A percentile compares a stretch with the other conserved stretches of the same genome.
phyloP scores from a whole-genome alignment of 1,284 basidiomycete species.

The Cerioporus squamosus region DNA sequence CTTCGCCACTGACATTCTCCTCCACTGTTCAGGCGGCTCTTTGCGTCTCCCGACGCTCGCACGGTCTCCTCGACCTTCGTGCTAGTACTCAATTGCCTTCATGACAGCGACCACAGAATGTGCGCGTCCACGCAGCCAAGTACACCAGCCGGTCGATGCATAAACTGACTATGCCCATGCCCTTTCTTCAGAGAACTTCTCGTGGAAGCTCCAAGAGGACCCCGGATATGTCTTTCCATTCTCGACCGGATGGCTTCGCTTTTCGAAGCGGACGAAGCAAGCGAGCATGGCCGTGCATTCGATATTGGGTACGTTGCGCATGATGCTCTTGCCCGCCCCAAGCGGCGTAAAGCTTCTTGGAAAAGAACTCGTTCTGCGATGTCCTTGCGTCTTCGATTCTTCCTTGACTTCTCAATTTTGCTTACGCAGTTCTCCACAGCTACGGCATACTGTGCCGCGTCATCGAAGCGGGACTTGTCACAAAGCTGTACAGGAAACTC shows the following conservation, averaged over 20 bases:
- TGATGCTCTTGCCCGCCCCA: neutral
- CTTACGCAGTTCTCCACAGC: slow-evolving; percentile 27
- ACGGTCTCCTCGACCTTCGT: slow-evolving; percentile 69
- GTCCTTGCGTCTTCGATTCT: no score
- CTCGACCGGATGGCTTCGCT: slow-evolving; percentile 70
- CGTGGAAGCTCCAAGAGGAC: slow-evolving; percentile 54
- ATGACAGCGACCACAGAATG: slow-evolving; percentile 58
- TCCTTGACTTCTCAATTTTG: neutral
- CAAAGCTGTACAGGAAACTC: slow-evolving; percentile 39
- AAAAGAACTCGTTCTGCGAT: neutral
- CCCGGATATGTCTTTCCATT: slow-evolving; percentile 62
- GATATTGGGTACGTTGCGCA: slow-evolving; percentile 63
- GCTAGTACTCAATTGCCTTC: slow-evolving; percentile 74
- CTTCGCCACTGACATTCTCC: slow-evolving; percentile 7
- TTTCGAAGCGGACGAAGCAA: slow-evolving; percentile 66
- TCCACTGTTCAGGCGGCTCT: slow-evolving; percentile 62
- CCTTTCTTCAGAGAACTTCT: slow-evolving; percentile 48
- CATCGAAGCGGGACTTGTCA: slow-evolving; percentile 39
- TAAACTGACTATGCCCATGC: slow-evolving; percentile 3
- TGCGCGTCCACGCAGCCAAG: slow-evolving; percentile 41
- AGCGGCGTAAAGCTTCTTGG: neutral
- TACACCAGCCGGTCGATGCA: slow-evolving; percentile 9
- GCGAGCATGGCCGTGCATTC: slow-evolving; percentile 67
- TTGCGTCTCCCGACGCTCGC: slow-evolving; percentile 67
- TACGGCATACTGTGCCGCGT: slow-evolving; percentile 44